Conservation (phyloP, 2,329 filamentous ascomycete genomes). For the Beauveria asiatica region DNA sequence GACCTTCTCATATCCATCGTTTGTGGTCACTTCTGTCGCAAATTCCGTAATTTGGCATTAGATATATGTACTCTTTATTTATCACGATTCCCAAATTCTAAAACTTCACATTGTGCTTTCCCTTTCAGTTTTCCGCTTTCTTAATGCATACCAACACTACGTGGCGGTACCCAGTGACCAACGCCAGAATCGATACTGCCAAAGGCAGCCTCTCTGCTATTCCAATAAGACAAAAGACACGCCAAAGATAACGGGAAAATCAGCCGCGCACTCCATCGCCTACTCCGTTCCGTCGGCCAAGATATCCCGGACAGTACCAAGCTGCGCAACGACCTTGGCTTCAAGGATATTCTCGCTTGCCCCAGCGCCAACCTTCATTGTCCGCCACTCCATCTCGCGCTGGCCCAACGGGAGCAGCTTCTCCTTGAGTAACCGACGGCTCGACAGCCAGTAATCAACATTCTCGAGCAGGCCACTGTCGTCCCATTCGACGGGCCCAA, state of each 20-base stretch:
- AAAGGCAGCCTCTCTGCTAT: background rate
- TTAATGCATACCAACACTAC: background rate
- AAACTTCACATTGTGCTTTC: background rate
- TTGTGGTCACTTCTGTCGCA: background rate
- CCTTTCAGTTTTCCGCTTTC: background rate
- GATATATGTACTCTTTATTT: background rate
- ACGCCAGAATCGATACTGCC: constrained; percentile 9
- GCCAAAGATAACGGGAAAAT: constrained; percentile 14
- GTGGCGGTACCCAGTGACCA: background rate
- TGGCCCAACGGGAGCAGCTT: constrained; percentile 65
- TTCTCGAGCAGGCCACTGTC: constrained; percentile 64
- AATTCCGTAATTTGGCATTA: background rate
- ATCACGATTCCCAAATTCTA: background rate
- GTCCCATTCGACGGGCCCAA: constrained; percentile 71
- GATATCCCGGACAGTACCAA: constrained; percentile 52
- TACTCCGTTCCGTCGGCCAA: constrained; percentile 42
- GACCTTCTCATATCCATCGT: background rate
- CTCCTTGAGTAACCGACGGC: constrained; percentile 59
- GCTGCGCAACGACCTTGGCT: constrained; percentile 62
- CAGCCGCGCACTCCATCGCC: constrained; percentile 13
- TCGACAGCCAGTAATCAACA: constrained; percentile 71
- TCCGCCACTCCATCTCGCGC: constrained; percentile 58
- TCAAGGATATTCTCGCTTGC: constrained; percentile 59
- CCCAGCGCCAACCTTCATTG: constrained; percentile 29
- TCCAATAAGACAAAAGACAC: background rate